Conservation (phyloP, 345 rosid genomes). For the Nephelium lappaceum region DNA sequence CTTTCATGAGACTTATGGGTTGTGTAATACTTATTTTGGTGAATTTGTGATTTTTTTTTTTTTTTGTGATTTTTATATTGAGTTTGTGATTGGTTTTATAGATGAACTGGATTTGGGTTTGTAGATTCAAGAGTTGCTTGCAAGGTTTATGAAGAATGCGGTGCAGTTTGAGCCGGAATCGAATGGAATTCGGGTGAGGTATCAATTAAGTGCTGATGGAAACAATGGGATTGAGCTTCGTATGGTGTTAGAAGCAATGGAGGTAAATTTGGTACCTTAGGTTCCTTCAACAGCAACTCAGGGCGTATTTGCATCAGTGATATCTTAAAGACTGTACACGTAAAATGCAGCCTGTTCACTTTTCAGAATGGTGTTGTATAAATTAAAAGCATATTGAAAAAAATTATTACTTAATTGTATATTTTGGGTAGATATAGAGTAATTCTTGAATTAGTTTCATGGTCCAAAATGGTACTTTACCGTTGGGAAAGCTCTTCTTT, state of each 20-base stretch:
- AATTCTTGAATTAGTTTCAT: not conserved
- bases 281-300: conserved; percentile 5
- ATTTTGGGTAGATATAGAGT: not conserved
- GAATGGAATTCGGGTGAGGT: conserved; percentile 52
- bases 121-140: conserved; percentile 92
- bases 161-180: conserved; percentile 66
- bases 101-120: conserved; percentile 68
- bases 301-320: not conserved
- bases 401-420: not conserved
- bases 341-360: not conserved
- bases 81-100: conserved; percentile 47
- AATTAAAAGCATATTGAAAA: not conserved
- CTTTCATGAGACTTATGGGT: not conserved
- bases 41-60: conserved; percentile 30
- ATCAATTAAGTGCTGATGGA: conserved; percentile 49
- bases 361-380: not conserved
- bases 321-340: not conserved
- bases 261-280: conserved; percentile 50
- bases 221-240: conserved; percentile 55
- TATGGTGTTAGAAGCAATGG: conserved; percentile 78
- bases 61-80: conserved; percentile 43
- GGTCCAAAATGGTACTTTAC: not conserved
- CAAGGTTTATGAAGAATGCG: conserved; percentile 67
- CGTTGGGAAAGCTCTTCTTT: too few relatives aligned
- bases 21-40: conserved; percentile 7